These are phyloP conservation scores for Thraustotheca clavata DNA, from an alignment of 352 stramenopile species.

Conservation along the genomic window DNA sequence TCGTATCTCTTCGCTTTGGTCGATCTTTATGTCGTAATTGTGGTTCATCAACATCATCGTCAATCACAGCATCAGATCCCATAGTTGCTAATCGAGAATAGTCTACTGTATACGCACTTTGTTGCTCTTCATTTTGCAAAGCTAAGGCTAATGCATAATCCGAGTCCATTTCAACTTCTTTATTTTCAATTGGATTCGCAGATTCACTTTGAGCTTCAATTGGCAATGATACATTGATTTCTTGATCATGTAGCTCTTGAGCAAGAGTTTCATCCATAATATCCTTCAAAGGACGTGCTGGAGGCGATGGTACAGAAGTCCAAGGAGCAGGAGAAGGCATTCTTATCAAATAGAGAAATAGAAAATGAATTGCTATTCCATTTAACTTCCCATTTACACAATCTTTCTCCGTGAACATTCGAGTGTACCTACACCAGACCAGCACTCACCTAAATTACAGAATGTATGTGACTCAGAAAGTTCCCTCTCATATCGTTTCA, in stretches of 20 bases:
- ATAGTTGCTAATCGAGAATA: neutral
- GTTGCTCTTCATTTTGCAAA: conserved; percentile 9
- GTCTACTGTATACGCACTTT: conserved; percentile 5
- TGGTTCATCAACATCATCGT: neutral
- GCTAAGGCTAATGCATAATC: conserved; percentile 16
- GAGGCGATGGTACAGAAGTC: neutral
- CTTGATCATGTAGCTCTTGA: neutral
- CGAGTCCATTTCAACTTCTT: neutral
- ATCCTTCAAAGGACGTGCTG: neutral
- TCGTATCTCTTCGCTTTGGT: neutral
- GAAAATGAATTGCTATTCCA: too few species aligned
- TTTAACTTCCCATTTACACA: too few species aligned
- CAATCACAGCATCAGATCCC: neutral
- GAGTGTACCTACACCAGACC: too few species aligned
- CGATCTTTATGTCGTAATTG: neutral
- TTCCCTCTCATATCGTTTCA: too few species aligned
- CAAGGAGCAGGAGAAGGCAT: neutral
- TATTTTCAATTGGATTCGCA: too few species aligned
- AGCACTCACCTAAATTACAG: too few species aligned
- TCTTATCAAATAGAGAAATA: too few species aligned
- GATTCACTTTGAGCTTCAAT: too few species aligned
- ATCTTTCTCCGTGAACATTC: too few species aligned
- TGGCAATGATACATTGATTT: too few species aligned
- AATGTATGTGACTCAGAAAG: too few species aligned
- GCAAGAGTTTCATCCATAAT: conserved; percentile 14